Conservation (phyloP, 805 yeast species). For the Yarrowia bubula region DNA sequence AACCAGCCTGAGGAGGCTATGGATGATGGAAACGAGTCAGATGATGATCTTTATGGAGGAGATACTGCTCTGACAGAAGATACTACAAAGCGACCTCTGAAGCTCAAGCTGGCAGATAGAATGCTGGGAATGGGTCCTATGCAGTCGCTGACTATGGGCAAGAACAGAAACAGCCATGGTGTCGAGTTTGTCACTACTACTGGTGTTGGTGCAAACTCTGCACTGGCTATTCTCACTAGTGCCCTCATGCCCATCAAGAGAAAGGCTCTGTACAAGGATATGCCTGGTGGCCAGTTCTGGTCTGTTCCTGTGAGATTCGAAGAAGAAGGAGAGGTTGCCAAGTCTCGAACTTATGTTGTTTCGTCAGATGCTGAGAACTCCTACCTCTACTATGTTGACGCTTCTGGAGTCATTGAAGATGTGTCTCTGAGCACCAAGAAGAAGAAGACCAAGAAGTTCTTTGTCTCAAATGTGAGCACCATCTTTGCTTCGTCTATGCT, state of each 20-base stretch:
- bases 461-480: slow-evolving; percentile 4
- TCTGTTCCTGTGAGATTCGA: slow-evolving; percentile 2
- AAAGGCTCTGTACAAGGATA: neutral
- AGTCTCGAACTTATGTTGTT: slow-evolving; percentile 14
- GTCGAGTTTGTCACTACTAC: slow-evolving; percentile 66
- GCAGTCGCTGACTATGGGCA: slow-evolving; percentile 64
- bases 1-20: neutral
- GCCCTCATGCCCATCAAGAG: slow-evolving; percentile 11
- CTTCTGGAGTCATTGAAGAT: slow-evolving; percentile 13
- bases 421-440: slow-evolving; percentile 20
- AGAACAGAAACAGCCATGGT: slow-evolving; percentile 63
- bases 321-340: slow-evolving; percentile 18
- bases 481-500: slow-evolving; percentile 16
- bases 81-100: slow-evolving; percentile 8
- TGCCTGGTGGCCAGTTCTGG: slow-evolving; percentile 21
- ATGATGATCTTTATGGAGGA: slow-evolving; percentile 10
- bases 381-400: neutral
- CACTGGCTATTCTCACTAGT: slow-evolving; percentile 52
- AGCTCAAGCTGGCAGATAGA: slow-evolving; percentile 50
- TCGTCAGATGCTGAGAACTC: slow-evolving; percentile 8
- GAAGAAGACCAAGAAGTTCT: slow-evolving; percentile 21
- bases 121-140: slow-evolving; percentile 72
- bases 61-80: neutral
- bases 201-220: slow-evolving; percentile 58
- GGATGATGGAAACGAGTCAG: slow-evolving; percentile 20